Evolutionary conservation across 2,329 filamentous ascomycete species (phyloP), one percentile per base, ranked within the genome.

Genomic region (Fusarium sp.): DNA sequence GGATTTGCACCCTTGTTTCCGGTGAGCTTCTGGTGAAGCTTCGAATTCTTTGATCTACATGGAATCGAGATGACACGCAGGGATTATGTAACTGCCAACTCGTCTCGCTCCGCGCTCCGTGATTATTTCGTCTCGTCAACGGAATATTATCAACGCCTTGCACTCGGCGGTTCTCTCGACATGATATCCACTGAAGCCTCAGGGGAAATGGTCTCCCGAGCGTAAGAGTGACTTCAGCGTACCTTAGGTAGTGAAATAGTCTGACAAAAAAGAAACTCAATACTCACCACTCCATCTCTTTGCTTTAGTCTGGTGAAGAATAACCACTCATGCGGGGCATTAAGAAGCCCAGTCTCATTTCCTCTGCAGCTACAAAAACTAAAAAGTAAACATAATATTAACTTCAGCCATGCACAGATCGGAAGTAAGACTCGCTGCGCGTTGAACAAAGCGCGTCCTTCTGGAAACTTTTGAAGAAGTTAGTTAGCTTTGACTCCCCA

Each of bases 51-150:
- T 57, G 66, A 70, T 69, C 62, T 62, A 58, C 66, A 63, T 37
- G 55, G 61, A 69, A 69, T 70, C 63, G 67, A 69, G 67, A 69
- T 69, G 67, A 70, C 52, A 52, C 24, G 49, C 66, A 70, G 48
- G 66, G 67, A 64, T 69, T 50, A 44, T 70, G 66, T 66, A 58
- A 70, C 61, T 62, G 52, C 43, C 66, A 44, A 52, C 61, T 68
- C 59, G 58, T 41, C 60, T 65, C 64, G 59, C 53, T 69, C 58
- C 28, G 21, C 56, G 39, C 66, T 67, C 66, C 66, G 39, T 67
- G 57, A 41, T 68, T 57, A 68, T 67, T 60, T 69, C 49, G 48
- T 67, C 43, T 67, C 58, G 52, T 54, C 43, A 39, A 47, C 61
- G 49, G 52, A 44, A 42, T 28, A 41, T 38, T 56, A 31, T 49